Evolutionary conservation across 2,329 filamentous ascomycete genomes (phyloP), one percentile per base, ranked within the genome.

Genomic region (Kalaharituber pfeilii): DNA sequence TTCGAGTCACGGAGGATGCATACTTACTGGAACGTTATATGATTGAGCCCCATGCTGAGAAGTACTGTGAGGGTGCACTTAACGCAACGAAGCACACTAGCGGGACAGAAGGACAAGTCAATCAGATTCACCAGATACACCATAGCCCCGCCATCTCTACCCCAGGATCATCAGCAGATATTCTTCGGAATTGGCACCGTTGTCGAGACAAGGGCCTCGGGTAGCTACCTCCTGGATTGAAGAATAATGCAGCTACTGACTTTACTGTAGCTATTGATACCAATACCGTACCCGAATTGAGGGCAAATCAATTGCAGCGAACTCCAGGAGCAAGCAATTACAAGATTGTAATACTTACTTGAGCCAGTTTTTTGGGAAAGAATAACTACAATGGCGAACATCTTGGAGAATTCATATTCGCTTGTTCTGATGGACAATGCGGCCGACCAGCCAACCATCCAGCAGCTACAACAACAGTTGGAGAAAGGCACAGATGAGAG

Each of bases 391-490:
- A 47, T 96, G 89, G 83, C 89, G 72, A 83, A 84, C 63, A 96
- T 94, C 70, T 78, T 96, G 60, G 91, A 98, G 69, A 84, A 85
- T 70, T 79, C 91, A 62, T 98, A 96, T 77, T 95, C 86, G 72
- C 73, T 98, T 72, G 86, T 98, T 71, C 88, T 95, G 71, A 81
- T 91, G 78, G 91, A 98, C 79, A 96, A 95, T 76, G 78, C 86
- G 59, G 85, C 88, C 63, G 91, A 96, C 69, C 82, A 93, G 66
- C 89, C 91, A 56, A 80, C 83, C 59, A 75, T 91, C 70, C 86
- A 87, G 67, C 91, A 98, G 69, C 77, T 98, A 71, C 87, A 86
- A 71, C 86, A 81, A 65, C 84, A 93, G 75, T 75, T 95, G 64
- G 88, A 95, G 72, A 94, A 94, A 74, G 87, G 87, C 63, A 89